phyloP scores from a whole-genome alignment of 1,139 yeast species.

The Saccharomyces hybrid region DNA sequence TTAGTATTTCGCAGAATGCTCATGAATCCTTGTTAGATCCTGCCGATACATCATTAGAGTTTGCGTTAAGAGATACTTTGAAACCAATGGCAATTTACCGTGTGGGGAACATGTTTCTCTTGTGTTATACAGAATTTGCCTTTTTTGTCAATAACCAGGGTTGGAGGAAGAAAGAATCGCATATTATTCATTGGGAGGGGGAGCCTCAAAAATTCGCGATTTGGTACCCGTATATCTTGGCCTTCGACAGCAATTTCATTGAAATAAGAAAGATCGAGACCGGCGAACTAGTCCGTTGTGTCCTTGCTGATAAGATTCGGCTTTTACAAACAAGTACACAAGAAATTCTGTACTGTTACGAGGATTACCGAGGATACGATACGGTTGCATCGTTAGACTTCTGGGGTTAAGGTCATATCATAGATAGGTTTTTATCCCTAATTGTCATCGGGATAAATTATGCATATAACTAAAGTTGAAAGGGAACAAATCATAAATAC shows the following conservation, averaged over 20 bases:
- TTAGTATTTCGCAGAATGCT: conserved; percentile 46
- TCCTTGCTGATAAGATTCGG: conserved; percentile 89
- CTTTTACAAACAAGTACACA: conserved; percentile 85
- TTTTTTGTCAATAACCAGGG: conserved; percentile 92
- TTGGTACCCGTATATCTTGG: conserved; percentile 86
- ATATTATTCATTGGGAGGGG: conserved; percentile 97
- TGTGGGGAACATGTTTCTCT: conserved; percentile 76
- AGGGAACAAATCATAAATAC: no score
- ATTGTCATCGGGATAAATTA: no score
- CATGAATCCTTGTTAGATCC: conserved; percentile 83
- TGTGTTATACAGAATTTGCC: conserved; percentile 87
- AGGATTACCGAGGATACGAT: conserved; percentile 81
- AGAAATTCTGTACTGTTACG: conserved; percentile 90
- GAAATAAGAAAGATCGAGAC: conserved; percentile 90
- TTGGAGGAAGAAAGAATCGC: conserved; percentile 90
- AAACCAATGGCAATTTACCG: conserved; percentile 90
- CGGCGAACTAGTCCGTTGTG: conserved; percentile 77
- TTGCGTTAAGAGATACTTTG: conserved; percentile 68
- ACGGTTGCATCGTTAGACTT: conserved; percentile 88
- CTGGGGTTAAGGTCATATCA: conserved; percentile 41
- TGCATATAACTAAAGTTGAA: no score
- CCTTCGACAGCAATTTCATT: conserved; percentile 84
- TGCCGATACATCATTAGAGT: conserved; percentile 45
- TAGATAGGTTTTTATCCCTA: not conserved
- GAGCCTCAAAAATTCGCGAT: conserved; percentile 86